phyloP scores from a whole-genome alignment of 768 basidiomycete genomes.

The Mycena albidolilacea region DNA sequence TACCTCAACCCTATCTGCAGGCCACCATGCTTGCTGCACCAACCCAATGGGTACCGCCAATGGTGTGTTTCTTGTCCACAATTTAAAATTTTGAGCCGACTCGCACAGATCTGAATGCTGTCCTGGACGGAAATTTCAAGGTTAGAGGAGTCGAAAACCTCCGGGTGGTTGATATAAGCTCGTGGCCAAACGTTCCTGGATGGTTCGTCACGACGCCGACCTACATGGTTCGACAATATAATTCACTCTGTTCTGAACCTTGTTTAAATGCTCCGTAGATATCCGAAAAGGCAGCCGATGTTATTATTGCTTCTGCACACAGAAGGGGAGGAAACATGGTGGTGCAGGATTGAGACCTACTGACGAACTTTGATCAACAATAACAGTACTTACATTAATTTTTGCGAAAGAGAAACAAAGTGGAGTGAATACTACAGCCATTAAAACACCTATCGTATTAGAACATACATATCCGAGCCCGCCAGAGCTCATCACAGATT shows the following conservation, averaged over 20 bases:
- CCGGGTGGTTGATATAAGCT: slow-evolving; percentile 50
- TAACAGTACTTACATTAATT: no score
- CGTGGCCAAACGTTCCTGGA: slow-evolving; percentile 49
- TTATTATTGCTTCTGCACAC: slow-evolving; percentile 40
- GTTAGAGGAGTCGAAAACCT: slow-evolving; percentile 49
- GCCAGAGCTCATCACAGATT: no score
- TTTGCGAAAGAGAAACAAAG: no score
- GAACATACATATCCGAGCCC: no score
- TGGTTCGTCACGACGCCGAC: slow-evolving; percentile 50
- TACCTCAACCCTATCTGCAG: slow-evolving; percentile 11
- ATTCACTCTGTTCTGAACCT: background rate
- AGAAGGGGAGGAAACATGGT: no score
- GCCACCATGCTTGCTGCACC: slow-evolving; percentile 49
- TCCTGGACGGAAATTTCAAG: slow-evolving; percentile 48
- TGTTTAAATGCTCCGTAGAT: slow-evolving; percentile 35
- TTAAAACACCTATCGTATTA: no score
- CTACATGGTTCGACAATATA: slow-evolving; percentile 46
- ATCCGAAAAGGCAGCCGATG: slow-evolving; percentile 51
- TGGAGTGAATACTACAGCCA: no score
- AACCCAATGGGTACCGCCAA: slow-evolving; percentile 45
- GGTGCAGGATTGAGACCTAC: no score
- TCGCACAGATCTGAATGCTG: slow-evolving; percentile 45
- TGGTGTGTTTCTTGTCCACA: slow-evolving; percentile 35
- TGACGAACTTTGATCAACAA: no score
- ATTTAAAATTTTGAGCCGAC: background rate